A percentile compares a stretch with the other conserved stretches of the same genome.
These are phyloP conservation scores for Alternaria viburni DNA, from an alignment of 2,329 filamentous ascomycete genomes.

Conservation along the genomic window DNA sequence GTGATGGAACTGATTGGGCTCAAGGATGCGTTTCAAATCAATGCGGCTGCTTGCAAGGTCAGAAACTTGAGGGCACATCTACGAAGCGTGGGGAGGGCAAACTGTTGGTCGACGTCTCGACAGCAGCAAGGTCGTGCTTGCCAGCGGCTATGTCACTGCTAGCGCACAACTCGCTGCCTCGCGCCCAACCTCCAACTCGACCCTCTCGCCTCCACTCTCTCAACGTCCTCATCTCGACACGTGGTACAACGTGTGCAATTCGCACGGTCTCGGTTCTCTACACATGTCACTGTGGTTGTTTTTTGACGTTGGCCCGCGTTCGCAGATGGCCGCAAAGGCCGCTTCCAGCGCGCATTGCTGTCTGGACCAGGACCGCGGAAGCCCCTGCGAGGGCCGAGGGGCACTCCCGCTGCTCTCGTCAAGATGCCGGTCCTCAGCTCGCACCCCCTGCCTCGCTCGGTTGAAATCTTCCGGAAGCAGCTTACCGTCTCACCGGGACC, in stretches of 20 bases:
- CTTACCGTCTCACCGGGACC: conserved; percentile 13
- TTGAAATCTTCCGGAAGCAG: conserved; percentile 14
- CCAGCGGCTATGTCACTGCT: conserved; percentile 9
- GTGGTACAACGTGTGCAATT: neutral
- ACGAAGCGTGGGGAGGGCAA: conserved; percentile 2
- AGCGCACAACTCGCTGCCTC: conserved; percentile 11
- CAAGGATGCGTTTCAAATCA: conserved; percentile 1
- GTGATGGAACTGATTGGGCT: neutral
- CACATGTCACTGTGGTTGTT: neutral
- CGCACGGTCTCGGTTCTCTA: neutral
- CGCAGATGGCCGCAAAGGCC: conserved; percentile 5
- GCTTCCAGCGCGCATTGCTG: conserved; percentile 1
- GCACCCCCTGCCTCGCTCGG: conserved; percentile 15
- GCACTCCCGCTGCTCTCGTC: conserved; percentile 1
- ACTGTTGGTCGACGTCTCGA: neutral
- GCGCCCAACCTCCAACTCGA: conserved; percentile 2
- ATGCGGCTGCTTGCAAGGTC: neutral
- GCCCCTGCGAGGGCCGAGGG: neutral
- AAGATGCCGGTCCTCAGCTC: conserved; percentile 9
- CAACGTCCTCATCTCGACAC: conserved; percentile 10
- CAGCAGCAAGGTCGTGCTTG: neutral
- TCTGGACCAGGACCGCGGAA: neutral
- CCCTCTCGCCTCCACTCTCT: conserved; percentile 3
- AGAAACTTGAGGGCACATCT: neutral
- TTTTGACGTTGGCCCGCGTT: conserved; percentile 8